Evolutionary conservation across 2,329 filamentous ascomycete genomes (phyloP).

Genomic region (Sarocladiaceae sp.): DNA sequence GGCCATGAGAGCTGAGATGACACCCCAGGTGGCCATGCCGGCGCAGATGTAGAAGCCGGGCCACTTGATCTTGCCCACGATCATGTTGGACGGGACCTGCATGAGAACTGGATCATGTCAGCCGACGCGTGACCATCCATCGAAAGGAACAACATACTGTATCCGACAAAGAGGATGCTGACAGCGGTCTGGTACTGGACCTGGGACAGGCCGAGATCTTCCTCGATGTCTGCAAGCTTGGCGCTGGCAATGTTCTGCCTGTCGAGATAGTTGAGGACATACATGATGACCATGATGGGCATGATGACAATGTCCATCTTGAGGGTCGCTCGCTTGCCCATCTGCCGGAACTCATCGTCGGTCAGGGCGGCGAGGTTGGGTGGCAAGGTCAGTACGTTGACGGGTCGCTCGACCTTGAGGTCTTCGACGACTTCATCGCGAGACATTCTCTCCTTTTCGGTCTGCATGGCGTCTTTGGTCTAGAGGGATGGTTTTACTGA

Average conservation of each 20-base stretch:
- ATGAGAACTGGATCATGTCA: background rate
- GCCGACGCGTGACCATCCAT: background rate
- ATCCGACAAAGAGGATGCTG: constrained; percentile 24
- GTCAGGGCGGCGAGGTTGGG: constrained; percentile 15
- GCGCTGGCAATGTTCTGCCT: constrained; percentile 14
- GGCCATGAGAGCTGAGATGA: constrained; percentile 20
- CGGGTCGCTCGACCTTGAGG: constrained; percentile 4
- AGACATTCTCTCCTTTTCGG: constrained; percentile 4
- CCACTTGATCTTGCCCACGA: constrained; percentile 15
- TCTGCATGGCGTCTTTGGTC: background rate
- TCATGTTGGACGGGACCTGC: constrained; percentile 7
- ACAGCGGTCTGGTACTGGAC: constrained; percentile 31
- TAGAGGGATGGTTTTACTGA: background rate
- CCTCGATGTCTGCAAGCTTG: constrained; percentile 19
- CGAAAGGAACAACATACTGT: constrained; percentile 12
- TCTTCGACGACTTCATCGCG: constrained; percentile 1
- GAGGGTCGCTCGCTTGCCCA: constrained; percentile 13
- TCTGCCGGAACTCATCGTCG: constrained; percentile 13
- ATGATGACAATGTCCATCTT: constrained; percentile 27
- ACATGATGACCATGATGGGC: constrained; percentile 27
- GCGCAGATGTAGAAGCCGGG: constrained; percentile 14
- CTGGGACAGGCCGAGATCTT: constrained; percentile 29
- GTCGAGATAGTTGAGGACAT: constrained; percentile 22
- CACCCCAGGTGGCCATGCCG: constrained; percentile 14
- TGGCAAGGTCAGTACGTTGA: constrained; percentile 13